These are phyloP conservation scores for Acidiella bohemica DNA, from an alignment of 495 filamentous ascomycete genomes.

Conservation along the genomic window DNA sequence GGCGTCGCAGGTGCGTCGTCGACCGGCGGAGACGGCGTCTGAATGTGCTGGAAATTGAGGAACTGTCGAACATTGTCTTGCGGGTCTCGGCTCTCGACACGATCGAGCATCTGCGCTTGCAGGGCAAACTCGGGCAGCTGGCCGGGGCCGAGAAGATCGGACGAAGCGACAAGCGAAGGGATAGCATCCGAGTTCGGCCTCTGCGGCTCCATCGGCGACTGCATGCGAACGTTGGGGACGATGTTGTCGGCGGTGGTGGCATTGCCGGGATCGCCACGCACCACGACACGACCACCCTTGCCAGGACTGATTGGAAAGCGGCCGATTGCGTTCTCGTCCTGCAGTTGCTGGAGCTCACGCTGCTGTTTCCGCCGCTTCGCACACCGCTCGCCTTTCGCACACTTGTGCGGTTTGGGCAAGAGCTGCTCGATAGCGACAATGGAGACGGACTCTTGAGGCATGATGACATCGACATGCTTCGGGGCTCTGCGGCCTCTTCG, in stretches of 20 bases:
- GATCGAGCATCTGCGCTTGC: slow-evolving; percentile 54
- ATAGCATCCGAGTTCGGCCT: slow-evolving; percentile 49
- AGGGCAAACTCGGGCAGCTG: slow-evolving; percentile 47
- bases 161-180: slow-evolving; percentile 79
- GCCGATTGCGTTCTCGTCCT: slow-evolving; percentile 42
- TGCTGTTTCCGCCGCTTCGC: slow-evolving; percentile 65
- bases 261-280: slow-evolving; percentile 61
- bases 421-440: slow-evolving; percentile 87
- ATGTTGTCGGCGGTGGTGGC: slow-evolving; percentile 44
- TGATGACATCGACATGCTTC: slow-evolving; percentile 41
- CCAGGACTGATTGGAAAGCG: slow-evolving; percentile 40
- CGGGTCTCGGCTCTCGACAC: slow-evolving; percentile 57
- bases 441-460: slow-evolving; percentile 68
- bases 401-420: slow-evolving; percentile 69
- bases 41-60: slow-evolving; percentile 60
- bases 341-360: slow-evolving; percentile 49
- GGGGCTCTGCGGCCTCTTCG: slow-evolving; percentile 36
- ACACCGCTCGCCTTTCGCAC: slow-evolving; percentile 83
- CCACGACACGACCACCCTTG: slow-evolving; percentile 45
- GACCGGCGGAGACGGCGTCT: slow-evolving; percentile 26
- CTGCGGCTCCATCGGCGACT: slow-evolving; percentile 5
- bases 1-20: slow-evolving; percentile 23
- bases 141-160: slow-evolving; percentile 66
- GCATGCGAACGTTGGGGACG: slow-evolving; percentile 27
- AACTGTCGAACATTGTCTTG: slow-evolving; percentile 87